Evolutionary conservation across 2,329 filamentous ascomycete species (phyloP), one percentile per base, ranked within the genome.

Genomic region (Biscogniauxia marginata): DNA sequence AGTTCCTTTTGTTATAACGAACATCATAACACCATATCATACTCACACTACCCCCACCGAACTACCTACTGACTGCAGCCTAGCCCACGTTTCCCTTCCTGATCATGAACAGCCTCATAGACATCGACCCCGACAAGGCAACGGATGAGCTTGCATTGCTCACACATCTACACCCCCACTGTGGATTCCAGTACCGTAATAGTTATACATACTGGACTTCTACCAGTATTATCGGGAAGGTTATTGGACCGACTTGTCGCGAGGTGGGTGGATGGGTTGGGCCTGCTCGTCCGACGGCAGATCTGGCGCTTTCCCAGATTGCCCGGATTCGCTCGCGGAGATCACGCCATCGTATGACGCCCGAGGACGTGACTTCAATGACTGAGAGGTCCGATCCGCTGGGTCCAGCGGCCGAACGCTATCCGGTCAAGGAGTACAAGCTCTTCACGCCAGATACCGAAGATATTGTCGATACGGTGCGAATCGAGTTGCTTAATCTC

Each of bases 141-240:
- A 84, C 83, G 4, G 83, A 87, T 59, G 77, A 84, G 7, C 80
- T 91, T 16, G 84, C 85, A 9, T 79, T 87, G 30, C 79, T 92
- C 7, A 87, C 85, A 1, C 86, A 90, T 64, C 79, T 87, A 62
- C 81, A 87, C 56, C 86, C 87, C 0, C 78, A 86, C 62, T 86
- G 85, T 60, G 89, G 89, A 16, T 91, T 92, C 67, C 89, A 92
- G 73, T 91, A 91, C 68, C 85, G 86, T 56, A 81, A 77, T 64
- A 86, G 85, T 55, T 87, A 88, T 67, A 91, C 89, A 1, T 92
- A 91, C 76, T 92, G 89, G 89, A 85, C 87, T 3, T 82, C 85
- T 11, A 78, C 81, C 19, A 88, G 82, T 63, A 88, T 91, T 55
- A 85, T 92, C 2, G 89, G 88, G 39, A 91, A 90, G 67, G 88